Percentiles rank a stretch among this genome's conserved stretches.
Evolutionary conservation across 2,329 filamentous ascomycete species (phyloP).

Genomic region (Beauveria rudraprayagi): DNA sequence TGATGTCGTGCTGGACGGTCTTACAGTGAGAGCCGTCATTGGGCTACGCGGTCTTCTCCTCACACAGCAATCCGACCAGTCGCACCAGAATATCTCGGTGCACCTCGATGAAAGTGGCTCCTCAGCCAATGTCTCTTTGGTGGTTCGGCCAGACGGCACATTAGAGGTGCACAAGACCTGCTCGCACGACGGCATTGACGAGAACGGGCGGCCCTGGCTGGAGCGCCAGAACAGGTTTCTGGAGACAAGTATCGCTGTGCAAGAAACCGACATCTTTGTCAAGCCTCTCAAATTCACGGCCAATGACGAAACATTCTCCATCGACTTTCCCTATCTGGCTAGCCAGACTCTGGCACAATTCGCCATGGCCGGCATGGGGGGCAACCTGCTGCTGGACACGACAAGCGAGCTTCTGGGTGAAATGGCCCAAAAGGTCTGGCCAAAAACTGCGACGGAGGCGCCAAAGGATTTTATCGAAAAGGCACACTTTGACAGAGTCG

Average conservation of each 20-base stretch:
- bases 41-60: constrained; percentile 1
- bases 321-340: constrained; percentile 7
- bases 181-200: constrained; percentile 8
- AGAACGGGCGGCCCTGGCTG: constrained; percentile 6
- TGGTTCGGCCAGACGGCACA: not conserved
- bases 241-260: not conserved
- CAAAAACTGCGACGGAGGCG: not conserved
- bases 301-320: not conserved
- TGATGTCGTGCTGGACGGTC: not conserved
- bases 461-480: constrained; percentile 4
- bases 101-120: constrained; percentile 9
- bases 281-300: not conserved
- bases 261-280: constrained; percentile 6
- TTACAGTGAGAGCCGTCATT: not conserved
- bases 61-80: not conserved
- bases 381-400: constrained; percentile 17
- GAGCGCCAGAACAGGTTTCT: constrained; percentile 3
- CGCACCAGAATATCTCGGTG: not conserved
- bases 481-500: constrained; percentile 7
- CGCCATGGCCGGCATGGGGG: constrained; percentile 21
- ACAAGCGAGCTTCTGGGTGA: not conserved
- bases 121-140: not conserved
- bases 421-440: constrained; percentile 6
- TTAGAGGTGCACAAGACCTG: constrained; percentile 4
- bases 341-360: constrained; percentile 8